Evolutionary conservation across 2,329 filamentous ascomycete species (phyloP).

Genomic region (Pestalotiopsis sp.): DNA sequence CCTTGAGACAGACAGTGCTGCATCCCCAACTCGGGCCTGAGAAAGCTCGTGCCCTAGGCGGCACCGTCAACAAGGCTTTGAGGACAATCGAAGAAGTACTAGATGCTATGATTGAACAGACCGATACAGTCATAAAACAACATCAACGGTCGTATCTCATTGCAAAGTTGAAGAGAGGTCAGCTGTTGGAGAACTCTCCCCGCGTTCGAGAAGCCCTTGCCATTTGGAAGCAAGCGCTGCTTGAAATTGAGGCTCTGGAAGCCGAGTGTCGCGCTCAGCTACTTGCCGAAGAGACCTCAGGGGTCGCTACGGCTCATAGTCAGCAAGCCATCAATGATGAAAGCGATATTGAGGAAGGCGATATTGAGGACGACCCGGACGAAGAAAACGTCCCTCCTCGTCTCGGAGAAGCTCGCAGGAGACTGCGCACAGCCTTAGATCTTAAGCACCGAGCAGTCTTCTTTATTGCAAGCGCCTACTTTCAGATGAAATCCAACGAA

Average conservation of each 20-base stretch:
- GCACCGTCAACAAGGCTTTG: constrained; percentile 62
- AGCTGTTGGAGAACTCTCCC: constrained; percentile 76
- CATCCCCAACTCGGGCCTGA: constrained; percentile 79
- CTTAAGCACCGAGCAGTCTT: constrained; percentile 81
- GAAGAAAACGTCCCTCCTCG: constrained; percentile 38
- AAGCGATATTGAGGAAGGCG: constrained; percentile 21
- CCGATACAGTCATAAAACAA: constrained; percentile 64
- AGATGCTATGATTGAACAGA: constrained; percentile 88
- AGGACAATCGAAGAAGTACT: constrained; percentile 85
- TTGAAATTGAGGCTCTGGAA: constrained; percentile 55
- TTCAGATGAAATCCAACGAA: constrained; percentile 76
- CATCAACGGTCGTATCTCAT: constrained; percentile 71
- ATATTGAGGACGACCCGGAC: constrained; percentile 29
- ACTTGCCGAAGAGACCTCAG: constrained; percentile 44
- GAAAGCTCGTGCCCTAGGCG: constrained; percentile 65
- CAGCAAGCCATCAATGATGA: constrained; percentile 19
- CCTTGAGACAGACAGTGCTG: constrained; percentile 79
- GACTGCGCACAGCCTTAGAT: constrained; percentile 74
- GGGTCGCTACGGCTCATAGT: constrained; percentile 20
- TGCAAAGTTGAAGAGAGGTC: constrained; percentile 68
- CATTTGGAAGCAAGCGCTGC: constrained; percentile 65
- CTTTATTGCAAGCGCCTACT: constrained; percentile 82
- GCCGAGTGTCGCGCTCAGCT: constrained; percentile 66
- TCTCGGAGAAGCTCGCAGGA: constrained; percentile 61
- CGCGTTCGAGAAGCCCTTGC: constrained; percentile 66